Base-by-base conservation (phyloP, 2,329 filamentous ascomycete species). In the Pyrenophora seminiperda region DNA sequence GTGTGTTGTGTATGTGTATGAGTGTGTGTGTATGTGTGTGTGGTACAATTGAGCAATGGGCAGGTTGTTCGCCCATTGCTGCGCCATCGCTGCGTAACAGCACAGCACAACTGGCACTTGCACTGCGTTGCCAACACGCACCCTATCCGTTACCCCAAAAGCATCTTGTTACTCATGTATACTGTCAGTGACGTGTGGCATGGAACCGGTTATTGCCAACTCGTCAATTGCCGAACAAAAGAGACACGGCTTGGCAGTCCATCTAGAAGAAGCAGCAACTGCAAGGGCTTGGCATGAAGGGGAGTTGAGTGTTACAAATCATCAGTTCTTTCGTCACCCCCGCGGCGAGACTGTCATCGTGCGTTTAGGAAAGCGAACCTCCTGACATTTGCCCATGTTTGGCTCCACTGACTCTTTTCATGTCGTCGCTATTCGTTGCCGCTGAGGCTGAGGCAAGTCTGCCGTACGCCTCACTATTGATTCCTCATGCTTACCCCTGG, bases 41-140 rank as follows among this genome's bases (percentile, higher is more conserved):
- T n/a, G n/a, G n/a, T n/a, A n/a, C n/a, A n/a, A n/a, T 7, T 18
- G 32, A 44, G 46, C 47, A 54, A 39, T 49, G 47, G 47, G 40
- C 50, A 61, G 33, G 39, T 31, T 24, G 47, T 54, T 56, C 38
- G 56, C 45, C 54, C n/a, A n/a, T 49, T 47, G 13, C 30, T 27
- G 29, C 22, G n/a, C n/a, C 40, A 18, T n/a, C n/a, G n/a, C n/a
- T n/a, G n/a, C n/a, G n/a, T n/a, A n/a, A n/a, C n/a, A n/a, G n/a
- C n/a, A n/a, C n/a, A n/a, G n/a, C n/a, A n/a, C n/a, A n/a, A n/a
- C n/a, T n/a, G n/a, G n/a, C n/a, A n/a, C 33, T 43, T 49, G 53
- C 53, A 47, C 52, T 53, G 47, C 59, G 52, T 63, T 57, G 59
- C 61, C n/a, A n/a, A 58, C 46, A 53, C 50, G 48, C 53, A 58